Evolutionary conservation across 2,329 filamentous ascomycete genomes (phyloP), one percentile per base, ranked within the genome.

Genomic region (Fusarium graminum): DNA sequence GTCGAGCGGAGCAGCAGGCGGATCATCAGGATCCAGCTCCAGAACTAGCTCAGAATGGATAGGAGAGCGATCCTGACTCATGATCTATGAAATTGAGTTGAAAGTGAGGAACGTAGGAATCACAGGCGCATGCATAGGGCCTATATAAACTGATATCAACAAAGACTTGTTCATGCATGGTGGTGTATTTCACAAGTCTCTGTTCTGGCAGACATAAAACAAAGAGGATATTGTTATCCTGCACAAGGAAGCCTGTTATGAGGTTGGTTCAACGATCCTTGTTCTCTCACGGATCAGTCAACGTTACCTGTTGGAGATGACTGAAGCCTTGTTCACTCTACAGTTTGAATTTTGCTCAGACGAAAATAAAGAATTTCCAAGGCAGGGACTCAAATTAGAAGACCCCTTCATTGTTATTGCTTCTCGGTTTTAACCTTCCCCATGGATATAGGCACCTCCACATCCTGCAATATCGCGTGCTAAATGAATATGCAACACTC

Each of bases 1-100:
- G 19, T 68, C 51, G 8, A 22, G 60, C 8, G 65, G 64, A 12
- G 62, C 57, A 25, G 39, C 42, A 38, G 59, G 64, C 3, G 55
- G 40, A 13, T 36, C 46, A n/a, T 29, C n/a, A 8, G 22, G 30
- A 29, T 57, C 29, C 12, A 53, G 28, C 22, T 68, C 34, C 32
- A 13, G 47, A 16, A 50, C 9, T 17, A 42, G 22, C 12, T 38
- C 36, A 19, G 53, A 54, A 29, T 52, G 12, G 29, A 40, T 12
- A n/a, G 28, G 26, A 11, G 16, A 28, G 26, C 11, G 28, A 7
- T 32, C 25, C 10, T 36, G 11, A 14, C n/a, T 14, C 59, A 67
- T 54, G 12, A 17, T 25, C 46, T 8, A 30, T 49, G 3, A 30
- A 19, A n/a, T 32, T 30, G 17, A 42, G 39, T 40, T 38, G 32